Base-by-base conservation (phyloP, 75 land plant genomes). In the Selaginella tamariscina region DNA sequence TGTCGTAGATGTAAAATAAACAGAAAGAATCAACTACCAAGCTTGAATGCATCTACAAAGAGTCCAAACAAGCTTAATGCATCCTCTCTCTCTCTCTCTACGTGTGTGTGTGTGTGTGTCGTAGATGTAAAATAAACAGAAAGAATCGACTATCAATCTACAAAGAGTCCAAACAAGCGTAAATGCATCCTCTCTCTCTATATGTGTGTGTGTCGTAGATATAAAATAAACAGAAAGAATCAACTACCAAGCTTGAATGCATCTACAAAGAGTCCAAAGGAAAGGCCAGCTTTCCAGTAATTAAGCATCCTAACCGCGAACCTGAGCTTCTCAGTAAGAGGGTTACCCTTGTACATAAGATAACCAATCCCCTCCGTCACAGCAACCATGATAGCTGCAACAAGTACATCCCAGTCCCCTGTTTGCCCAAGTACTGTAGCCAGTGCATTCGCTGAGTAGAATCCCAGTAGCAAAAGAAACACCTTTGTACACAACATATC, bases 381-480 rank as follows among this genome's bases (percentile, higher is more conserved):
- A 65, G 98, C 96, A 54, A 94, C 98, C 1, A 87, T 81, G 31
- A 94, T 77, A 24, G 89, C 98, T 11, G 96, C 98, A 30, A 91
- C 98, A 22, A 94, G 55, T 1, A 94, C 96, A 74, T 94, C 98
- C 98, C 96, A 94, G 30, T 94, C 96, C 32, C 98, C 96, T 9
- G 98, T 89, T 77, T 94, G 96, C 0, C 98, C 98, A 15, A 94
- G 71, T 23, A 94, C 85, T 1, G 98, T 94, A 2, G 98, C 98
- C 31, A 94, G 64, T 26, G 98, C 96, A 78, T 94, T 94, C 20
- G 98, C 96, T 63, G 86, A 82, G 74, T 85, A 94, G 75, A 81
- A 94, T 18, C 98, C 98, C 31, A 94, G 67, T 5, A 94, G 85
- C 27, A 94, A 82, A 44, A 89, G 86, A 75, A 94, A 94, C 29